Evolutionary conservation across 345 rosid genomes (phyloP).

Genomic region (Eucalyptus grandis): DNA sequence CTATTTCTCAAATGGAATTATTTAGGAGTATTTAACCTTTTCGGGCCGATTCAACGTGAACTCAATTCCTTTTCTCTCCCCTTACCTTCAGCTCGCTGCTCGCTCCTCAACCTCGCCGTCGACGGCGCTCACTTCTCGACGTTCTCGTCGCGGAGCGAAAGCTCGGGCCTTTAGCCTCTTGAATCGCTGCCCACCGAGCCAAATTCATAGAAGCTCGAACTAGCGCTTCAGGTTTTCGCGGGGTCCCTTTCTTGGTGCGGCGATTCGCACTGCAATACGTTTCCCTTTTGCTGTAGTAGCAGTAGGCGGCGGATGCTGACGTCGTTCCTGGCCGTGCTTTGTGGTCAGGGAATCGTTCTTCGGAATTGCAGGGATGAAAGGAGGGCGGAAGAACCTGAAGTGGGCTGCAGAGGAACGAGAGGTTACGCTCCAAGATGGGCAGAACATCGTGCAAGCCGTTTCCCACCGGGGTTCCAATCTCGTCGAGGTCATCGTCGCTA

Average conservation of each 20-base stretch:
- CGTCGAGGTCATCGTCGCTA: conserved; percentile 38
- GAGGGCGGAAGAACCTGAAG: conserved; percentile 81
- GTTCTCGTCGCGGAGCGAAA: background rate
- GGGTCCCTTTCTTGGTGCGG: background rate
- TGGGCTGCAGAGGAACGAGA: conserved; percentile 51
- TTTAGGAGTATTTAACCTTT: background rate
- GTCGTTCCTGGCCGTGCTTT: background rate
- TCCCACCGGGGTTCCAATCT: conserved; percentile 89
- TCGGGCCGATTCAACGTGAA: background rate
- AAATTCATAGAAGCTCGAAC: background rate
- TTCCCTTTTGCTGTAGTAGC: background rate
- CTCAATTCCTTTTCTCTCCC: background rate
- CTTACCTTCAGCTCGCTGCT: background rate
- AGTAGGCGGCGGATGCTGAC: background rate
- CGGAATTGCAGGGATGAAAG: conserved; percentile 27
- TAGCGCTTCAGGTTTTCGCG: background rate
- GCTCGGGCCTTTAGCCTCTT: background rate
- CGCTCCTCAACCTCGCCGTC: background rate
- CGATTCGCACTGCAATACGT: background rate
- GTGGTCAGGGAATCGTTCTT: background rate
- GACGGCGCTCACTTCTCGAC: background rate
- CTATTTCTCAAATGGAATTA: background rate
- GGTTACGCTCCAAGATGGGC: conserved; percentile 49
- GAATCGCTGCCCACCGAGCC: background rate
- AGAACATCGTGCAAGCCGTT: conserved; percentile 60